These are phyloP conservation scores for Hypoxylon sp. DNA, from an alignment of 2,329 filamentous ascomycete species.

Conservation along the genomic window DNA sequence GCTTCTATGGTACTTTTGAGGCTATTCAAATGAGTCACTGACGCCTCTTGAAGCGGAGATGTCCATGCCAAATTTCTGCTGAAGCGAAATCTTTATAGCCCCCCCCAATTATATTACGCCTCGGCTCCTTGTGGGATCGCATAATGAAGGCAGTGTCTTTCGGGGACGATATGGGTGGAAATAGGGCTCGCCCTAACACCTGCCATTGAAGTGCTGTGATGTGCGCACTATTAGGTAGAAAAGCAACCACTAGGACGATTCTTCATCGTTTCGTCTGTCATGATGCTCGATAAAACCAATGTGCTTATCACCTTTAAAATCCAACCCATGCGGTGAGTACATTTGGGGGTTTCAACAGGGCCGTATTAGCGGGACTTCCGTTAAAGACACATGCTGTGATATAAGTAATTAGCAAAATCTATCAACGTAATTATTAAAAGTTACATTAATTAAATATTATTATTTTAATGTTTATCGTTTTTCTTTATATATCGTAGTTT, in stretches of 20 bases:
- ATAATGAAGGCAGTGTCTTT: conserved; percentile 46
- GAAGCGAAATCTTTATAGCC: conserved; percentile 47
- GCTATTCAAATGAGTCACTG: conserved; percentile 48
- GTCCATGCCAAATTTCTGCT: conserved; percentile 50
- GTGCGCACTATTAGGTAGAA: conserved; percentile 55
- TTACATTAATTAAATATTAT: too few species aligned
- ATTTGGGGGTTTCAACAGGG: conserved; percentile 8
- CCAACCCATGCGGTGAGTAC: conserved; percentile 20
- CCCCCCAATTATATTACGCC: conserved; percentile 46
- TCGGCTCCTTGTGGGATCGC: conserved; percentile 57
- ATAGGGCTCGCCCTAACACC: conserved; percentile 49
- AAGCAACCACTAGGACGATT: conserved; percentile 45
- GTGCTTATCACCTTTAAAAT: too few species aligned
- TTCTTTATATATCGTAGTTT: too few species aligned
- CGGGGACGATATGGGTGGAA: conserved; percentile 26
- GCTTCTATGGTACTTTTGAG: conserved; percentile 50
- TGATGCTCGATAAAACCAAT: too few species aligned
- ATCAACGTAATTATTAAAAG: too few species aligned
- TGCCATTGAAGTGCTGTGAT: conserved; percentile 46
- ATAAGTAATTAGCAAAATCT: too few species aligned
- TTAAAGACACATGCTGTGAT: too few species aligned
- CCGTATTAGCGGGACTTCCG: conserved; percentile 10
- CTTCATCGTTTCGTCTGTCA: conserved; percentile 36
- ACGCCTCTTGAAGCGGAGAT: conserved; percentile 46
- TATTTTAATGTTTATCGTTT: too few species aligned